Percentiles rank a stretch among this genome's conserved stretches.
phyloP scores from a whole-genome alignment of 2,329 filamentous ascomycete genomes.

The Knoxdaviesia capensis region DNA sequence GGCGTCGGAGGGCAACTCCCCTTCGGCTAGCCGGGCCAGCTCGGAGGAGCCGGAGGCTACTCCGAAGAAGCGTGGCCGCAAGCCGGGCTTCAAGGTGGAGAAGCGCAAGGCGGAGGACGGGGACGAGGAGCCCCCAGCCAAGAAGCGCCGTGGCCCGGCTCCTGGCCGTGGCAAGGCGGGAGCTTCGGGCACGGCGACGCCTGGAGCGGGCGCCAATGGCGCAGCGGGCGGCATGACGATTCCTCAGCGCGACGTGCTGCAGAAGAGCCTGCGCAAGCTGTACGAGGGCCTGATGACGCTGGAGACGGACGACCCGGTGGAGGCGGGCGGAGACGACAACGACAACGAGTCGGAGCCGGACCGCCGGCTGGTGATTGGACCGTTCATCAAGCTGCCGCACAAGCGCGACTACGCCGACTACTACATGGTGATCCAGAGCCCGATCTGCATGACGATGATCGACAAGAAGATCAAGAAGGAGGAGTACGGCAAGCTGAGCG shows the following conservation, averaged over 20 bases:
- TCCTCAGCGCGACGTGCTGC: constrained; percentile 50
- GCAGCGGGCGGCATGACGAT: constrained; percentile 18
- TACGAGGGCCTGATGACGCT: constrained; percentile 68
- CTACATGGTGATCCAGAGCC: constrained; percentile 77
- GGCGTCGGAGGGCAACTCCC: constrained; percentile 43
- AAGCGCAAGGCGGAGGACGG: constrained; percentile 78
- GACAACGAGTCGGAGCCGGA: constrained; percentile 28
- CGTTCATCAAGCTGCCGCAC: constrained; percentile 79
- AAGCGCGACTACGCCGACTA: constrained; percentile 88
- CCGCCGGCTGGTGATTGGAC: constrained; percentile 73
- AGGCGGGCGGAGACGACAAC: constrained; percentile 32
- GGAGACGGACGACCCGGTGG: constrained; percentile 53
- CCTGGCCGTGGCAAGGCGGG: constrained; percentile 37
- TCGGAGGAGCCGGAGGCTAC: constrained; percentile 50
- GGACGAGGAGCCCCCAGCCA: constrained; percentile 57
- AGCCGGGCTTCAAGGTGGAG: constrained; percentile 50
- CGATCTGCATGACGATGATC: constrained; percentile 93
- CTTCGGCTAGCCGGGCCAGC: constrained; percentile 58
- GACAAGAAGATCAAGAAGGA: constrained; percentile 90
- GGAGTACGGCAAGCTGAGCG: constrained; percentile 65
- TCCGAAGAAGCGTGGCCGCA: constrained; percentile 69
- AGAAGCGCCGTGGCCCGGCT: constrained; percentile 57
- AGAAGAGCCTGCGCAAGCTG: constrained; percentile 56
- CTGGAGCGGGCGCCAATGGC: constrained; percentile 27
- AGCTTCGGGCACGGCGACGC: constrained; percentile 11